Base-by-base conservation (phyloP, 2,329 filamentous ascomycete genomes). In the Trichoderma breve region DNA sequence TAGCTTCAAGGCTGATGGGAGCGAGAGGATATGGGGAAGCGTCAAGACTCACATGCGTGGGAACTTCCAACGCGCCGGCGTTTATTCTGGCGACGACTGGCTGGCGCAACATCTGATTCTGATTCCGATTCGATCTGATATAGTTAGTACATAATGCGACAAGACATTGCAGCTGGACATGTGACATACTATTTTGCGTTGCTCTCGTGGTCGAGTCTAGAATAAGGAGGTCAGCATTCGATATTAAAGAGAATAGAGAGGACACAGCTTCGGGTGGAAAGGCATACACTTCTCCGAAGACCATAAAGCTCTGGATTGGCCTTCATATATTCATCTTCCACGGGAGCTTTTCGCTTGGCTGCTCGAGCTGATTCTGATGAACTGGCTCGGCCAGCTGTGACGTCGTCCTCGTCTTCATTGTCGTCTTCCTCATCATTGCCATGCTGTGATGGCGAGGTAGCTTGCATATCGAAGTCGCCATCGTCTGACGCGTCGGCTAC, bases 271-370 rank as follows among this genome's bases (percentile, higher is more conserved):
- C 8, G 26, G n/a, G 24, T 26, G 34, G 12, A 53, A 34, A 58
- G 63, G 24, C 92, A 74, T 91, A 96, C 95, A 85, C 96, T 99
- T 84, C 96, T 90, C 77, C 96, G 90, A 76, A 99, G 86, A 62
- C 96, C 96, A 84, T 98, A 99, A 9, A 99, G 86, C 83, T 97
- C 94, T 58, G 96, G 96, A 78, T 99, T 97, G 79, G 93, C 92
- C 77, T 91, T 88, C 77, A 98, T 97, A 79, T 91, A 95, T 61
- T 94, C 91, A 72, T 96, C 92, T 66, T 91, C 90, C 47, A 88
- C 80, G 79, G 86, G 81, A 75, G 86, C 82, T 83, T 93, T 92
- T 82, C 94, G 92, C 86, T 97, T 97, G 73, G 86, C 82, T 64
- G 87, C 88, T 79, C 90, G 87, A 74, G 87, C 87, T 57, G 91